Evolutionary conservation across 148 eudicot species (phyloP), one percentile per base, ranked within the genome.

Genomic region (Salicornia ramosissima): DNA sequence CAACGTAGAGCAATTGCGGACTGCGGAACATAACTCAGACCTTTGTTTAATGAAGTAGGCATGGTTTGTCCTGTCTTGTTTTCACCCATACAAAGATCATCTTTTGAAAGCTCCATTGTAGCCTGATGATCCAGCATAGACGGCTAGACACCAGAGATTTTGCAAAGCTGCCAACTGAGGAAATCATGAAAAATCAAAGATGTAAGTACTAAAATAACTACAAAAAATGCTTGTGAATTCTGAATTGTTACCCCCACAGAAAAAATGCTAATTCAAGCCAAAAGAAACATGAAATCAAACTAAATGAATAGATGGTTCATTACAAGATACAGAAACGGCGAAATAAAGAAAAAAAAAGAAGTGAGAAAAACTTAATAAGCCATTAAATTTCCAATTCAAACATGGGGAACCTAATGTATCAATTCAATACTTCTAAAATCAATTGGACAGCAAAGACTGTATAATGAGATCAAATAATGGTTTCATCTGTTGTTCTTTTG

Each of bases 1-100:
- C 87, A 86, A 16, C 96, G 88, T 70, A 93, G 82, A 80, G 98
- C 94, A 76, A 93, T 86, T 6, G 96, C 98, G 78, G 98, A 82
- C 63, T 85, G 90, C 10, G 96, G 79, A 71, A 93, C 89, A 72
- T 81, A 88, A 73, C 80, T 78, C 29, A 67, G 81, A 40, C 67
- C 77, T 70, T 68, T 88, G 22, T 74, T 81, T 25, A 75, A 40
- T 30, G 78, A 78, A 39, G 65, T 28, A 69, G 26, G 69, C 46
- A n/a, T 25, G 47, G 25, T 9, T 54, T 80, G 77, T 53, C 80
- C 87, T 13, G 75, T 56, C 77, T 75, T 80, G 64, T 77, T 59
- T 62, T 85, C 89, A 68, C 82, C 84, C 12, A 57, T 40, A 28
- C 19, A 80, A 29, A 71, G 60, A 71, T 42, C 58, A 56, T 86